Evolutionary conservation across 495 filamentous ascomycete genomes (phyloP).

Genomic region (Podospora pseudoanserina): DNA sequence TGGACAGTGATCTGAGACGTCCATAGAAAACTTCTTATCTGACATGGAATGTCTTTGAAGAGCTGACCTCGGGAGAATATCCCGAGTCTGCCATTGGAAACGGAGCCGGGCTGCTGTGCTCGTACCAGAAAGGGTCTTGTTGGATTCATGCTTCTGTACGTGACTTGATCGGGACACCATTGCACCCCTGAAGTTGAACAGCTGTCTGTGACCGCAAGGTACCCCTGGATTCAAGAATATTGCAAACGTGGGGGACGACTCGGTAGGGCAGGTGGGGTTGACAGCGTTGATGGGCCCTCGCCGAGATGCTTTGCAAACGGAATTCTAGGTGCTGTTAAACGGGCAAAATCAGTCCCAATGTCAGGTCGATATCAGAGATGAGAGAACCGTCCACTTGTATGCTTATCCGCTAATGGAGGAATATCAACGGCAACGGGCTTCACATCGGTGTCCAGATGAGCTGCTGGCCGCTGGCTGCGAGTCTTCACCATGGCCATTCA

Average conservation of each 20-base stretch:
- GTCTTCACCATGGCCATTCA: not conserved
- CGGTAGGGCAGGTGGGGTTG: conserved; percentile 1
- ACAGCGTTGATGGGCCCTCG: not conserved
- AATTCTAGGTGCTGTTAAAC: not conserved
- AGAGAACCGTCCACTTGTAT: not conserved
- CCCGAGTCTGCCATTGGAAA: not conserved
- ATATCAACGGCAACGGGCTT: not conserved
- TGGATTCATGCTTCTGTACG: not conserved
- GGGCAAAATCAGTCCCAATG: not conserved
- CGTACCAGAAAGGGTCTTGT: not conserved
- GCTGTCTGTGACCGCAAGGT: not conserved
- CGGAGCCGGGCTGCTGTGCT: not conserved
- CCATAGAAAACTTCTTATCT: not conserved
- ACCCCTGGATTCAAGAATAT: not conserved
- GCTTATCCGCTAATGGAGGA: not conserved
- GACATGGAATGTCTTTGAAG: not conserved
- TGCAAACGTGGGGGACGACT: conserved; percentile 3
- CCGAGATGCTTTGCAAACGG: not conserved
- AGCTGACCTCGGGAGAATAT: not conserved
- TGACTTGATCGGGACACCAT: conserved; percentile 8
- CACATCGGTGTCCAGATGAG: not conserved
- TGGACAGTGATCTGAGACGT: not conserved
- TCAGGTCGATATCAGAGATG: not conserved
- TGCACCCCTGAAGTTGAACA: not conserved
- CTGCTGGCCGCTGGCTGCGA: not conserved